These are phyloP conservation scores for Phytophthora hybrid DNA, from an alignment of 352 stramenopile species.

Conservation along the genomic window DNA sequence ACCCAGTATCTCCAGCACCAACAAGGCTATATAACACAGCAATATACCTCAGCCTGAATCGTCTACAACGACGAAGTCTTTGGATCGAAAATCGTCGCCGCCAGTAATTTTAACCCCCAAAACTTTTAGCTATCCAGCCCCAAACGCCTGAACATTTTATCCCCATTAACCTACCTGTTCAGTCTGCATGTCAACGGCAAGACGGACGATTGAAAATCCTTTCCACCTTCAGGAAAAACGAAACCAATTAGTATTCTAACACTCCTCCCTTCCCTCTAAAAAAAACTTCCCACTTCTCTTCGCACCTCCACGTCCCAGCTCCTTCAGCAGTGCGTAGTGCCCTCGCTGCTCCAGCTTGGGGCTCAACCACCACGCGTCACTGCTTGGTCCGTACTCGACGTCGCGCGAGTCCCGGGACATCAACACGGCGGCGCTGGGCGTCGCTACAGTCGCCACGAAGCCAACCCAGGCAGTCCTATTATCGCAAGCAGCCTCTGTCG, in stretches of 20 bases:
- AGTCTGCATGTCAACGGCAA: constrained; percentile 64
- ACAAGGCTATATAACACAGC: background rate
- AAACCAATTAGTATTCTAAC: background rate
- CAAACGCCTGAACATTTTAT: too few species aligned
- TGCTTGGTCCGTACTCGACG: constrained; percentile 33
- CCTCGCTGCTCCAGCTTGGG: constrained; percentile 39
- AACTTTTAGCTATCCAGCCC: constrained; percentile 7
- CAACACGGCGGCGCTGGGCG: constrained; percentile 16
- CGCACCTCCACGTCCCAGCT: constrained; percentile 69
- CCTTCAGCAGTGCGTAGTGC: constrained; percentile 66
- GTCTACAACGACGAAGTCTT: constrained; percentile 62
- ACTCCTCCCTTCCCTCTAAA: background rate
- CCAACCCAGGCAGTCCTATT: constrained; percentile 39
- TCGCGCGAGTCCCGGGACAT: constrained; percentile 19
- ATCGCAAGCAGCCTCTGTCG: constrained; percentile 20
- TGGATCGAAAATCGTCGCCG: constrained; percentile 81
- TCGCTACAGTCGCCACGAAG: constrained; percentile 28
- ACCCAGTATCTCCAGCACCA: too few species aligned
- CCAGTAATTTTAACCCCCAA: constrained; percentile 34
- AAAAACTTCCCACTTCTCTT: background rate
- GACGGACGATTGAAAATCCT: constrained; percentile 76
- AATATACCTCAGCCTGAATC: constrained; percentile 65
- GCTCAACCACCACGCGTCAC: constrained; percentile 15
- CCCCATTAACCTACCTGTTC: constrained; percentile 38
- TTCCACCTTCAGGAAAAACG: constrained; percentile 12